Conservation (phyloP, 1,284 basidiomycete species). For the Moesziomyces sp. region DNA sequence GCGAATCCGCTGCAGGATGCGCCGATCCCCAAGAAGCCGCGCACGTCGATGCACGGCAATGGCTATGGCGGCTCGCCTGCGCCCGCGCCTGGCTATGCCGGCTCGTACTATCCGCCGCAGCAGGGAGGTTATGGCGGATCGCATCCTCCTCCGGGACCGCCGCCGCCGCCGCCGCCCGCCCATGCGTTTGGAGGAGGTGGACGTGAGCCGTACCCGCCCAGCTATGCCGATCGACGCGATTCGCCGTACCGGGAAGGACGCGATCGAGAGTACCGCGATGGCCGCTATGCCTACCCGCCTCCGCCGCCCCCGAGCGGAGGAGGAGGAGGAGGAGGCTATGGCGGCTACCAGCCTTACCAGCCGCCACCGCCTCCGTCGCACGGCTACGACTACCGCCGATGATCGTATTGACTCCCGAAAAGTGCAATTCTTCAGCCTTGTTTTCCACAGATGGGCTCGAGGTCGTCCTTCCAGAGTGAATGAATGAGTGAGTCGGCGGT, state of each 20-base stretch:
- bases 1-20: constrained; percentile 43
- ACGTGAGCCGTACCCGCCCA: constrained; percentile 30
- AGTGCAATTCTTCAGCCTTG: not conserved
- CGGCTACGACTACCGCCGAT: constrained; percentile 34
- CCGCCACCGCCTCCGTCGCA: constrained; percentile 33
- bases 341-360: constrained; percentile 24
- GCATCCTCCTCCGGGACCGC: constrained; percentile 10
- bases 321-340: constrained; percentile 10
- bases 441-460: too few species aligned
- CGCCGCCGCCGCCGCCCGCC: constrained; percentile 16
- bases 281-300: constrained; percentile 37
- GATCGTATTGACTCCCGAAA: not conserved
- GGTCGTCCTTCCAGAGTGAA: too few species aligned
- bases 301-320: constrained; percentile 28
- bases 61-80: constrained; percentile 26
- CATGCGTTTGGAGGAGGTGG: constrained; percentile 24
- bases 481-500: too few species aligned
- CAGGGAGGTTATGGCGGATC: constrained; percentile 9
- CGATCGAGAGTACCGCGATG: constrained; percentile 39
- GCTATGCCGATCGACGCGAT: constrained; percentile 33
- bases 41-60: constrained; percentile 47
- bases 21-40: constrained; percentile 53
- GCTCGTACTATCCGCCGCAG: constrained; percentile 31
- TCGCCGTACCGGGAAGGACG: constrained; percentile 43
- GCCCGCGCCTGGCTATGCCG: constrained; percentile 8